A percentile compares a stretch with the other conserved stretches of the same genome.
phyloP scores from a whole-genome alignment of 345 rosid genomes.

The Populus alba region DNA sequence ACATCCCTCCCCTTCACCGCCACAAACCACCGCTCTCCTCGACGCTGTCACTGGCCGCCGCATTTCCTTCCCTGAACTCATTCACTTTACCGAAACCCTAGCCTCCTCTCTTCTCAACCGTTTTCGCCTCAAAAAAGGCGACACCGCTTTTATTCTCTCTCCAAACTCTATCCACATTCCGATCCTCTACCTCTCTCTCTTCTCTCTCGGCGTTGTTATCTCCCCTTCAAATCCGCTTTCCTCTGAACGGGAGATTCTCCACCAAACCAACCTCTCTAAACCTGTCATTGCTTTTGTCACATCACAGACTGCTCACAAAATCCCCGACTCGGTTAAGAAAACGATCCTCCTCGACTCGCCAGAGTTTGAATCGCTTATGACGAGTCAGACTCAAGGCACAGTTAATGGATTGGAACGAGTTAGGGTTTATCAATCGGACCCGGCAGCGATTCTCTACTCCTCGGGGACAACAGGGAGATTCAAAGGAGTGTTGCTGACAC shows the following conservation, averaged over 20 bases:
- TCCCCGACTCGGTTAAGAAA: constrained; percentile 28
- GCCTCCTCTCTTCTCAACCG: constrained; percentile 31
- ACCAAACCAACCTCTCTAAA: constrained; percentile 40
- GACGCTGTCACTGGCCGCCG: constrained; percentile 40
- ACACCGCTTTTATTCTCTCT: constrained; percentile 43
- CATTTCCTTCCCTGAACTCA: constrained; percentile 39
- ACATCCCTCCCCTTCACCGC: constrained; percentile 37
- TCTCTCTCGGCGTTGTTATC: constrained; percentile 51
- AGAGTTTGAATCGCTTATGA: constrained; percentile 43
- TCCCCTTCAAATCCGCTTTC: constrained; percentile 51
- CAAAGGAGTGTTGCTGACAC: constrained; percentile 57
- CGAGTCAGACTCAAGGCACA: background rate
- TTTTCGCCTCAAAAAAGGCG: constrained; percentile 41
- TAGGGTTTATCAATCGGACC: constrained; percentile 39
- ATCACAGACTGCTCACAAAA: constrained; percentile 29
- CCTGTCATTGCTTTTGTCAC: constrained; percentile 53
- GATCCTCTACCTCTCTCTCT: constrained; percentile 48
- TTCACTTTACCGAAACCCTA: constrained; percentile 28
- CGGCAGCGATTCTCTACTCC: constrained; percentile 58
- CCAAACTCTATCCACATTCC: constrained; percentile 48
- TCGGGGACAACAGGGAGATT: constrained; percentile 59
- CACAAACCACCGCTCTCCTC: constrained; percentile 29
- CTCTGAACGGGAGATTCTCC: constrained; percentile 40
- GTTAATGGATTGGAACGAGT: background rate
- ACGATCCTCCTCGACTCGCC: constrained; percentile 41